Conservation (phyloP, 2,329 filamentous ascomycete genomes). For the Monosporascus sp. region DNA sequence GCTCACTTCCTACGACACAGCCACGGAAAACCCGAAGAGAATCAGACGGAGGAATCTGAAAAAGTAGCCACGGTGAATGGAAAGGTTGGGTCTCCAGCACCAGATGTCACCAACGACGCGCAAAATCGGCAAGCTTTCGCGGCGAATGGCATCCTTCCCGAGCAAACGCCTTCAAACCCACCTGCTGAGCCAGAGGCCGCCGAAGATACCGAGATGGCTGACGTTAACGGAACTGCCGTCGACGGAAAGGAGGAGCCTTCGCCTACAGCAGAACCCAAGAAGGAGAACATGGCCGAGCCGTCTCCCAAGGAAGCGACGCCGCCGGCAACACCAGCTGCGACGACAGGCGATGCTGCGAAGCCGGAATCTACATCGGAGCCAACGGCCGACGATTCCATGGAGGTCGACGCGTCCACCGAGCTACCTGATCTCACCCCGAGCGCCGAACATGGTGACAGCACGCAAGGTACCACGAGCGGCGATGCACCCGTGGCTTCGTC, state of each 20-base stretch:
- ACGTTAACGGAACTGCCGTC: constrained; percentile 9
- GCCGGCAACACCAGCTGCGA: constrained; percentile 1
- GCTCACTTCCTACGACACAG: constrained; percentile 5
- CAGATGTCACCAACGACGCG: constrained; percentile 6
- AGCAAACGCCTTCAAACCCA: constrained; percentile 10
- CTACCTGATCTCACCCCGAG: constrained; percentile 13
- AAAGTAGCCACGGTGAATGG: constrained; percentile 18
- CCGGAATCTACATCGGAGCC: constrained; percentile 1
- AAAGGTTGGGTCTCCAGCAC: constrained; percentile 6
- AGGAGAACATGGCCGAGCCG: constrained; percentile 1
- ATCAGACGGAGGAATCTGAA: constrained; percentile 7
- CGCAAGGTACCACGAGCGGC: constrained; percentile 16
- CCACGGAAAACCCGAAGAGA: constrained; percentile 14
- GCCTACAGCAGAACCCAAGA: not conserved
- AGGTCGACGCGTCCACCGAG: constrained; percentile 21
- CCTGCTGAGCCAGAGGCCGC: not conserved
- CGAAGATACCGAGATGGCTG: constrained; percentile 13
- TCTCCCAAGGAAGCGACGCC: constrained; percentile 2
- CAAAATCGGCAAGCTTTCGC: constrained; percentile 18
- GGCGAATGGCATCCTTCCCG: constrained; percentile 13
- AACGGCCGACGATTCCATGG: constrained; percentile 21
- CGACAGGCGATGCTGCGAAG: constrained; percentile 4
- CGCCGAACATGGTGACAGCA: constrained; percentile 14
- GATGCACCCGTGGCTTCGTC: constrained; percentile 19
- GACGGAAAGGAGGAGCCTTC: constrained; percentile 4